Evolutionary conservation across 257 asterid species (phyloP).

Genomic region (Cynanchum wilfordii): DNA sequence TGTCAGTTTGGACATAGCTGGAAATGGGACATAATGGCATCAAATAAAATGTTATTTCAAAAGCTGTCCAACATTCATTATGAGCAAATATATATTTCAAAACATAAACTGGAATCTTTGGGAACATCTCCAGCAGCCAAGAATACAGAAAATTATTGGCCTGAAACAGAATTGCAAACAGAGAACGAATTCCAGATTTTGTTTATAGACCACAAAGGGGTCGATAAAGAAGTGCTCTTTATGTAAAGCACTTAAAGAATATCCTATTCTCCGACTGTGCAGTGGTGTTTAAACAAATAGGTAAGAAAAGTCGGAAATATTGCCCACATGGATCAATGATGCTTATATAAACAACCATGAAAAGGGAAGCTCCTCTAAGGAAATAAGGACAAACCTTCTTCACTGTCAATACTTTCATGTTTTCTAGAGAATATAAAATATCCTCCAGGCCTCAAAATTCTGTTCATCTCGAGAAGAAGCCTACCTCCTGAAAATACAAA

Average conservation of each 20-base stretch:
- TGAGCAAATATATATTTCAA: not conserved
- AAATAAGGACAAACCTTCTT: conserved; percentile 63
- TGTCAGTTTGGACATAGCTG: conserved; percentile 71
- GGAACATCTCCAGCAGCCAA: not conserved
- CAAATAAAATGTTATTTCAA: conserved; percentile 11
- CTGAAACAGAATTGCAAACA: not conserved
- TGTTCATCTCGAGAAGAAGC: conserved; percentile 83
- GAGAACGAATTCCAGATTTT: not conserved
- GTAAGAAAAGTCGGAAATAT: not conserved
- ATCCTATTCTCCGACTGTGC: not conserved
- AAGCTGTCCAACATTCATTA: not conserved
- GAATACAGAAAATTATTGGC: not conserved
- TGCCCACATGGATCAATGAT: not conserved
- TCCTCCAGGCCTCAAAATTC: conserved; percentile 95
- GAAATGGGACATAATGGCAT: conserved; percentile 21
- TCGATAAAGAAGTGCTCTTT: not conserved
- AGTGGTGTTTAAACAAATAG: not conserved
- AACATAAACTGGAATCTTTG: too few relatives aligned
- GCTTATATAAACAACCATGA: not conserved
- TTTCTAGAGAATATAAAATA: conserved; percentile 75
- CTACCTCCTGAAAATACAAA: conserved; percentile 63
- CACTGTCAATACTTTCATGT: conserved; percentile 72
- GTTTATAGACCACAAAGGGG: not conserved
- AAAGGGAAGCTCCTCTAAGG: conserved; percentile 2
- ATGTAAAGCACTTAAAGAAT: not conserved